Evolutionary conservation across 73 alveolate species (phyloP).

Genomic region (Tetrahymena malaccensis): DNA sequence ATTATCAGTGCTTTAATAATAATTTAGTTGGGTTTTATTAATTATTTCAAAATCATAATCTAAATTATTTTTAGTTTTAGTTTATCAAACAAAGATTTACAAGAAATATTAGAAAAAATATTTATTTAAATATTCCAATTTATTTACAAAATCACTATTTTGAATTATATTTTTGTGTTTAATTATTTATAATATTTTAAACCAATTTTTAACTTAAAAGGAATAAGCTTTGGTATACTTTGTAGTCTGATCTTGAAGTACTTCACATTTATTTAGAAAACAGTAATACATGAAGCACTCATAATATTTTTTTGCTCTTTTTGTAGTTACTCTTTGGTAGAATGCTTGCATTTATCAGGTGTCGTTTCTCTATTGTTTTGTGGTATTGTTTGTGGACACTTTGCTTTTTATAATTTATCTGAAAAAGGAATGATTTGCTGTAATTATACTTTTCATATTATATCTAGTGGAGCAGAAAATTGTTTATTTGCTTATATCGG

Average conservation of each 20-base stretch:
- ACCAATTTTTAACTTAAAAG: not conserved
- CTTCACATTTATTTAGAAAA: not conserved
- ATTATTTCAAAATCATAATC: no score
- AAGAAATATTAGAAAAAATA: no score
- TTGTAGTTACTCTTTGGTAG: not conserved
- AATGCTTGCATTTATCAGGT: not conserved
- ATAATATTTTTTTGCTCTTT: not conserved
- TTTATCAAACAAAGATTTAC: no score
- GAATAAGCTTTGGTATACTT: not conserved
- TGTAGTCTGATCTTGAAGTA: not conserved
- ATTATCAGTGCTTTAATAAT: no score
- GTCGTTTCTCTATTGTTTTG: not conserved
- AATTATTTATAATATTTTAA: no score
- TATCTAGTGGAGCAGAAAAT: not conserved
- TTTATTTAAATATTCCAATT: no score
- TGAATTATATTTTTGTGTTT: no score
- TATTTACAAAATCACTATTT: no score
- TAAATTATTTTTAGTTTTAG: no score
- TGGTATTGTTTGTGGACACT: not conserved
- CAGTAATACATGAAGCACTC: not conserved
- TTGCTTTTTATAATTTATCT: not conserved
- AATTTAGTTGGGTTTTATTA: no score
- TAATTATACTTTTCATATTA: not conserved
- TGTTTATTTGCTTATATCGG: not conserved
- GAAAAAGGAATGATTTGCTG: not conserved